phyloP scores from a whole-genome alignment of 805 yeast genomes.

The Pichia thaimueangensis region DNA sequence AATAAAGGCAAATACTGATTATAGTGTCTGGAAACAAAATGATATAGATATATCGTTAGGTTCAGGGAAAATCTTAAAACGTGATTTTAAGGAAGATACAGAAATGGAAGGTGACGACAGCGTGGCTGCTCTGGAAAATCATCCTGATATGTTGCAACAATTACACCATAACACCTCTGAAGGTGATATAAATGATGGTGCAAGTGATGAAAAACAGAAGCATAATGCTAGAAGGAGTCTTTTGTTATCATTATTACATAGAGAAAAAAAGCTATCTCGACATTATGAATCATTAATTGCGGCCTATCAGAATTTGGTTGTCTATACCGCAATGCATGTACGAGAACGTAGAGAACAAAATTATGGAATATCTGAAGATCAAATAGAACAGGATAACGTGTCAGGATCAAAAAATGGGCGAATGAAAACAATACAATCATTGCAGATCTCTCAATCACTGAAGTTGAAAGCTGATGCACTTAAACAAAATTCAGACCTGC shows the following conservation, averaged over 20 bases:
- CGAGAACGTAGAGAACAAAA: conserved; percentile 5
- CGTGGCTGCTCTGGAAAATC: no score
- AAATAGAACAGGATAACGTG: not conserved
- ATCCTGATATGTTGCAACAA: not conserved
- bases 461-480: not conserved
- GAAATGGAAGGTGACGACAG: not conserved
- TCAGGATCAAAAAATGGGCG: not conserved
- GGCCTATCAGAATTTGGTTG: conserved; percentile 15
- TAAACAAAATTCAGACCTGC: conserved; percentile 5
- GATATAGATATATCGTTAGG: not conserved
- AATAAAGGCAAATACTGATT: conserved; percentile 5
- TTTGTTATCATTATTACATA: conserved; percentile 5
- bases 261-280: conserved; percentile 10
- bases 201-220: no score
- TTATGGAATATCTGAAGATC: conserved; percentile 4
- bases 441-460: not conserved
- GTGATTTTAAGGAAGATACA: not conserved
- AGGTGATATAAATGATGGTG: not conserved
- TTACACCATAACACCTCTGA: not conserved
- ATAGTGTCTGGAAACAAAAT: conserved; percentile 2
- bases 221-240: conserved; percentile 1
- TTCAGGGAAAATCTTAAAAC: not conserved
- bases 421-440: conserved; percentile 1
- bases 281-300: conserved; percentile 10
- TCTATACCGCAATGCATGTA: conserved; percentile 6